Evolutionary conservation across 768 basidiomycete species (phyloP).

Genomic region (Amanita inopinata): DNA sequence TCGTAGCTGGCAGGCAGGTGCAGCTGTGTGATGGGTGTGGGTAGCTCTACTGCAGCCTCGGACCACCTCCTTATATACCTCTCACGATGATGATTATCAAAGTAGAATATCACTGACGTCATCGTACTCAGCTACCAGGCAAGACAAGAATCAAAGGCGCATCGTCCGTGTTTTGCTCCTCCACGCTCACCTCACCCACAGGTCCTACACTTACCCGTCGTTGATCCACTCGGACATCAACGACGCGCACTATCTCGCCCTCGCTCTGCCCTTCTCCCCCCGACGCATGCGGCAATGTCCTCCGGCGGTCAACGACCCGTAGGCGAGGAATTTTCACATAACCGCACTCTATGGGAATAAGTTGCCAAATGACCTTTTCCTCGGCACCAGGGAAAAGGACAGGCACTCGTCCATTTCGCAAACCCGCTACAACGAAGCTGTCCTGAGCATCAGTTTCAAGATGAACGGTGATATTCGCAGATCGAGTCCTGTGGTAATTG

Average conservation of each 20-base stretch:
- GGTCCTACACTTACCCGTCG: conserved; percentile 12
- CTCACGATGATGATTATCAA: too few relatives aligned
- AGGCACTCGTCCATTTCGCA: conserved; percentile 56
- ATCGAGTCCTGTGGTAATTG: conserved; percentile 51
- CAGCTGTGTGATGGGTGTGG: too few relatives aligned
- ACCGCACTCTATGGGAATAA: conserved; percentile 72
- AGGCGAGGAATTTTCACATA: conserved; percentile 52
- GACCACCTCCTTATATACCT: too few relatives aligned
- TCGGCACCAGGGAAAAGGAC: conserved; percentile 68
- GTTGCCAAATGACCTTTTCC: conserved; percentile 52
- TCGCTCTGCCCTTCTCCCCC: conserved; percentile 32
- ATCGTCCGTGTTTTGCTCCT: conserved; percentile 12
- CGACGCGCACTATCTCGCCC: conserved; percentile 38
- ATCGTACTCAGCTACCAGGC: too few relatives aligned
- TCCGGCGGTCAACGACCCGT: conserved; percentile 45
- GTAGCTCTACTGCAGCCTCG: too few relatives aligned
- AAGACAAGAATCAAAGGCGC: conserved; percentile 12
- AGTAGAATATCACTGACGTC: too few relatives aligned
- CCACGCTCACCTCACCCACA: conserved; percentile 9
- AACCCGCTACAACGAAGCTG: conserved; percentile 75
- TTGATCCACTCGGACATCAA: conserved; percentile 40
- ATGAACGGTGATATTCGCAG: conserved; percentile 62
- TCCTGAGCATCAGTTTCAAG: conserved; percentile 62
- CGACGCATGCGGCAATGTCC: conserved; percentile 20
- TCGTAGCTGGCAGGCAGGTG: too few relatives aligned